Conservation (phyloP, 2,329 filamentous ascomycete species). For the Bipolaris zeicola region DNA sequence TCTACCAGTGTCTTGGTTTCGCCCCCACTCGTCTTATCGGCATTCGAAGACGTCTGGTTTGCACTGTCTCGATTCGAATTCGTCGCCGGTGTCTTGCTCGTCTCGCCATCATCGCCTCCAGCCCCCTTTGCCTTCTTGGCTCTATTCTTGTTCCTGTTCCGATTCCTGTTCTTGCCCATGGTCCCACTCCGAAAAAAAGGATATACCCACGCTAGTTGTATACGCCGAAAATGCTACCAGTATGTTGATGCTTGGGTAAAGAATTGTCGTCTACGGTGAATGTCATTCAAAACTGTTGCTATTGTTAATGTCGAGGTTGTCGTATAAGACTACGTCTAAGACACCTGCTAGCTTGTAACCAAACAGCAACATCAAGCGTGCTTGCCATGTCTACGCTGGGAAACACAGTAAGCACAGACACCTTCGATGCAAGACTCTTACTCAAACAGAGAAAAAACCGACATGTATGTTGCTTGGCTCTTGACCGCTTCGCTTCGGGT, state of each 20-base stretch:
- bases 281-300: constrained; percentile 13
- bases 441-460: background rate
- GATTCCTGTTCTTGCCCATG: constrained; percentile 25
- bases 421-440: background rate
- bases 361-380: constrained; percentile 4
- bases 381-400: constrained; percentile 13
- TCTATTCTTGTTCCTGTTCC: constrained; percentile 10
- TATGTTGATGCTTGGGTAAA: constrained; percentile 28
- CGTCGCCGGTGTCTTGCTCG: background rate
- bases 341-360: constrained; percentile 1
- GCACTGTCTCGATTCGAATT: background rate
- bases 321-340: constrained; percentile 1
- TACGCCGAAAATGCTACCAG: constrained; percentile 31
- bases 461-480: background rate
- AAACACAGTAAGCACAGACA: constrained; percentile 2
- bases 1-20: no score
- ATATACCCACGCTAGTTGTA: constrained; percentile 14
- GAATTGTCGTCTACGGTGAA: constrained; percentile 14
- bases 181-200: background rate
- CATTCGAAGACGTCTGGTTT: background rate
- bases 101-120: background rate
- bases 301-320: background rate
- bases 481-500: constrained; percentile 7
- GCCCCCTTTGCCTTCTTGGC: background rate
- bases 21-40: no score